Evolutionary conservation across 257 asterid species (phyloP), one percentile per base, ranked within the genome.

Genomic region (Scutellaria barbata): DNA sequence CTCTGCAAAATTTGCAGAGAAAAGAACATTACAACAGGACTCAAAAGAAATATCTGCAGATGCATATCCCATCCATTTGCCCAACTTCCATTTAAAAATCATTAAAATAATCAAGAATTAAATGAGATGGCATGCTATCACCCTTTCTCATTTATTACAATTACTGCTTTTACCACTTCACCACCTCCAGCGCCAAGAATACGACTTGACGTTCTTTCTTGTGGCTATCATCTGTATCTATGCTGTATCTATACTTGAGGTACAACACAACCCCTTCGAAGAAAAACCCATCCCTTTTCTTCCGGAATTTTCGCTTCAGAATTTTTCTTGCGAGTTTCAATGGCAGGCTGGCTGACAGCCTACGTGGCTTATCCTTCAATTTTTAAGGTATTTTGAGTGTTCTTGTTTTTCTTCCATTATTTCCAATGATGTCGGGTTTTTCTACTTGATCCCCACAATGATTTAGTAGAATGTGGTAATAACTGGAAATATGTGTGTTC

Each of bases 91-190:
- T 17, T 66, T 46, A 45, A 52, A 62, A 9, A 30, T 54, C 59
- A 30, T 12, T 18, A 62, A 46, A 73, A 18, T 64, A 71, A 56
- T 30, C 41, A 65, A 60, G 60, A 47, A 53, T 69, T 81, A 16
- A 85, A 78, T 83, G 80, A 20, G 40, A 74, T 69, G 81, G 80
- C 82, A 68, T 80, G 63, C 22, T 46, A 52, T 66, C 81, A 62
- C 79, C 74, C 85, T 63, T 68, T 1, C 22, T 66, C 86, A 86
- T 86, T 74, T 76, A 83, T 82, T 60, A 54, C 88, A 77, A 79
- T 86, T 74, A 72, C 85, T 75, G 30, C 81, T 51, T 30, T 62
- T 72, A 41, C 76, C 56, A 14, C 70, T 76, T 45, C 77, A 60
- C 62, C 80, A 40, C 66, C 68, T 18, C 58, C 72, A 42, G 57